These are phyloP conservation scores for Pseudotulostoma volvatum DNA, from an alignment of 495 filamentous ascomycete species.

Conservation along the genomic window DNA sequence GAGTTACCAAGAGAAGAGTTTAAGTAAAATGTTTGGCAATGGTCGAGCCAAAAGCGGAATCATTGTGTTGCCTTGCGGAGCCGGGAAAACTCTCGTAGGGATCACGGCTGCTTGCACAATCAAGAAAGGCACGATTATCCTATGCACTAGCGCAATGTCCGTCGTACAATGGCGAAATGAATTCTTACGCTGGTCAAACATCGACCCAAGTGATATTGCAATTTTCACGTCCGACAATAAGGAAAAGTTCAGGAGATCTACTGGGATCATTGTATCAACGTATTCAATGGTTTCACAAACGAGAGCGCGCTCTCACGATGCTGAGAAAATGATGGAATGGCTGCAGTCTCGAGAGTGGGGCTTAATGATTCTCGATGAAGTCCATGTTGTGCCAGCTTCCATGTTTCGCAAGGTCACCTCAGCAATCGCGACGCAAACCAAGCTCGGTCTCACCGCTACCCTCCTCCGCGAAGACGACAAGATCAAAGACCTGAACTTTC, in stretches of 20 bases:
- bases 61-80: constrained; percentile 92
- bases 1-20: constrained; percentile 87
- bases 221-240: constrained; percentile 94
- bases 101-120: constrained; percentile 96
- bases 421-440: constrained; percentile 81
- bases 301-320: constrained; percentile 71
- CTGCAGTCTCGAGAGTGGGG: constrained; percentile 88
- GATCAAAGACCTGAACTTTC: constrained; percentile 90
- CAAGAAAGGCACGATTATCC: constrained; percentile 86
- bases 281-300: constrained; percentile 97
- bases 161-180: constrained; percentile 94
- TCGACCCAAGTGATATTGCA: constrained; percentile 81
- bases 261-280: constrained; percentile 90
- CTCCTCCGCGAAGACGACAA: constrained; percentile 94
- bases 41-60: constrained; percentile 92
- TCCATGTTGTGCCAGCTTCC: constrained; percentile 91
- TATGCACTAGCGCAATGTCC: constrained; percentile 95
- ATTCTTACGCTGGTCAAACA: constrained; percentile 96
- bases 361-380: constrained; percentile 93
- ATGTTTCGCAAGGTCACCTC: constrained; percentile 92
- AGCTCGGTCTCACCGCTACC: constrained; percentile 92
- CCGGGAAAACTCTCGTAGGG: constrained; percentile 91
- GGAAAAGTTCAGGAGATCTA: constrained; percentile 70
- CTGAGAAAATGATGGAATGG: constrained; percentile 97
- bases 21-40: constrained; percentile 99